Conservation (phyloP, 176 grass and related monocot species). For the Oryza rufipogon region DNA sequence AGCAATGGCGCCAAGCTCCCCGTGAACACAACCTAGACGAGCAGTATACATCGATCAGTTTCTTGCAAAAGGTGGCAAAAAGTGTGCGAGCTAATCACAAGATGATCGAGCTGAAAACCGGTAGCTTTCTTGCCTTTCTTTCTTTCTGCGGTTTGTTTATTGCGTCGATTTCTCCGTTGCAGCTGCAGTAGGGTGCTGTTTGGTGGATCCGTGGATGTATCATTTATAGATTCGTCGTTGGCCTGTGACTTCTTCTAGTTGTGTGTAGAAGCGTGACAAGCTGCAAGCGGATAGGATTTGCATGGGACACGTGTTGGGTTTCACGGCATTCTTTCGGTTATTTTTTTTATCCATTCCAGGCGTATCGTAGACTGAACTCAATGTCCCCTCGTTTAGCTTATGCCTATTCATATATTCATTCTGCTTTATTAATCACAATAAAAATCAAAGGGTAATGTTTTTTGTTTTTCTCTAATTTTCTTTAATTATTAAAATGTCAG, state of each 20-base stretch:
- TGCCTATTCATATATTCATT: no score
- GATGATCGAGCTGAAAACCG: not conserved
- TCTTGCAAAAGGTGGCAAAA: slow-evolving; percentile 20
- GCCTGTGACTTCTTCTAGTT: not conserved
- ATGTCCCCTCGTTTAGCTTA: no score
- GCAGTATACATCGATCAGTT: no score
- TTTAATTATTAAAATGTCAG: no score
- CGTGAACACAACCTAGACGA: slow-evolving; percentile 28
- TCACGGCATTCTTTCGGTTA: not conserved
- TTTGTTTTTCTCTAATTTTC: no score
- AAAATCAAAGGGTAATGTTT: no score
- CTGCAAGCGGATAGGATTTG: not conserved
- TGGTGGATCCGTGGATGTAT: not conserved
- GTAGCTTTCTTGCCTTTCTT: not conserved
- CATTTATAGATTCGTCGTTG: not conserved
- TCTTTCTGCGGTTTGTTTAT: not conserved
- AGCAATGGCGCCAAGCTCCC: slow-evolving; percentile 37
- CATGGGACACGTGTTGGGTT: not conserved
- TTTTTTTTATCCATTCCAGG: not conserved
- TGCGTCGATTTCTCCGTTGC: not conserved
- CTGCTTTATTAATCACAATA: no score
- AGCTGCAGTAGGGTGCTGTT: not conserved
- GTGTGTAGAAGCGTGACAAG: not conserved
- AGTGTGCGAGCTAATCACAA: not conserved
- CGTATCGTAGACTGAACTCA: not conserved